phyloP scores from a whole-genome alignment of 495 filamentous ascomycete species.

The Lichina pygmaea region DNA sequence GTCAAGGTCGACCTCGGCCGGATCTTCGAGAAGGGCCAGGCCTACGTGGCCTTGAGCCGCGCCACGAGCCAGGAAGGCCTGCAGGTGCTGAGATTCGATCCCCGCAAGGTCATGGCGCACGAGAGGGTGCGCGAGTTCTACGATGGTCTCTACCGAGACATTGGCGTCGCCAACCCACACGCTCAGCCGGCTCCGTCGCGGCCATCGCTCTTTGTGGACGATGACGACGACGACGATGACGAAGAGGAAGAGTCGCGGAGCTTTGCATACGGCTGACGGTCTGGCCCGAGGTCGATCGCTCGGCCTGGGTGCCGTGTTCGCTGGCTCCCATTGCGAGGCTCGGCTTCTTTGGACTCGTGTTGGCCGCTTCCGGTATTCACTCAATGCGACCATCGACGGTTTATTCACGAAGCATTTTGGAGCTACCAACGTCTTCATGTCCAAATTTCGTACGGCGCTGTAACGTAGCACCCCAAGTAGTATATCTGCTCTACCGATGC shows the following conservation, averaged over 20 bases:
- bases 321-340: too few relatives aligned
- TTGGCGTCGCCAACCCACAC: background rate
- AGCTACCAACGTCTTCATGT: too few relatives aligned
- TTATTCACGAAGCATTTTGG: too few relatives aligned
- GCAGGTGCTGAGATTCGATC: slow-evolving; percentile 73
- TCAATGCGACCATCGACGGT: too few relatives aligned
- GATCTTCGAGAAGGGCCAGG: slow-evolving; percentile 89
- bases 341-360: too few relatives aligned
- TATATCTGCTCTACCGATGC: too few relatives aligned
- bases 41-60: slow-evolving; percentile 58
- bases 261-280: background rate
- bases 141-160: slow-evolving; percentile 28
- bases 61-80: slow-evolving; percentile 70
- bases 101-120: slow-evolving; percentile 83
- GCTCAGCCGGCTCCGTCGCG: background rate
- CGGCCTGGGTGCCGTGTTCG: too few relatives aligned
- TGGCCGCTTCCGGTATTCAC: too few relatives aligned
- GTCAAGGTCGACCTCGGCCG: slow-evolving; percentile 83
- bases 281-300: too few relatives aligned
- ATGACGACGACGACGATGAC: background rate
- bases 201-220: background rate
- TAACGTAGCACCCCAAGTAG: too few relatives aligned
- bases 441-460: too few relatives aligned
- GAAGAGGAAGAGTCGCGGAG: background rate
- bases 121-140: slow-evolving; percentile 70